A percentile compares a stretch with the other conserved stretches of the same genome.
phyloP scores from a whole-genome alignment of 495 filamentous ascomycete species.

The Polyplosphaeria fusca region DNA sequence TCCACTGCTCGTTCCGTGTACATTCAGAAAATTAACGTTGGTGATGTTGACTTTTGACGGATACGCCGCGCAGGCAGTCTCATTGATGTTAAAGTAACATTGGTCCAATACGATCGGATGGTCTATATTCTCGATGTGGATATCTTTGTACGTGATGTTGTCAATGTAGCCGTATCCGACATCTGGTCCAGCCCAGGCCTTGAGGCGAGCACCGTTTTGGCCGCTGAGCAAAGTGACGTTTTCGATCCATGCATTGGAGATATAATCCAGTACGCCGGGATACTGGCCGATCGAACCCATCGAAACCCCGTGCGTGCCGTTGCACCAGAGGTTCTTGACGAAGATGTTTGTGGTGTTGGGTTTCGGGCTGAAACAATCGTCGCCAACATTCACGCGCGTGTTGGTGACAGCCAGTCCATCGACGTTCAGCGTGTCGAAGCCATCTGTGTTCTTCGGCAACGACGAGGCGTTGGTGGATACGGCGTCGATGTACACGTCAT shows the following conservation, averaged over 20 bases:
- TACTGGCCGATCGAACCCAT: conserved; percentile 70
- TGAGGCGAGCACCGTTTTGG: conserved; percentile 65
- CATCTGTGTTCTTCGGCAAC: conserved; percentile 64
- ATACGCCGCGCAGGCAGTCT: conserved; percentile 58
- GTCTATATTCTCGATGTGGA: conserved; percentile 58
- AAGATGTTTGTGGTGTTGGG: conserved; percentile 71
- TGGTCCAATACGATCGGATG: conserved; percentile 63
- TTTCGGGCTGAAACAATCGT: conserved; percentile 75
- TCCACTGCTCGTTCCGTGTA: conserved; percentile 52
- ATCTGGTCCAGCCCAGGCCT: conserved; percentile 62
- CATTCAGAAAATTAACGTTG: conserved; percentile 39
- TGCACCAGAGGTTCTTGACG: conserved; percentile 66
- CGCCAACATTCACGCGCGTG: conserved; percentile 64
- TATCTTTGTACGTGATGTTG: conserved; percentile 57
- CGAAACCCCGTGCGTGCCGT: conserved; percentile 68
- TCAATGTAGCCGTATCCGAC: conserved; percentile 56
- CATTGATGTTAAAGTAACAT: conserved; percentile 63
- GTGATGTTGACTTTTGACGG: conserved; percentile 59
- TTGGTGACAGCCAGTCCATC: conserved; percentile 64
- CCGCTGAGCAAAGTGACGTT: conserved; percentile 66
- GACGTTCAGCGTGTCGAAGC: conserved; percentile 62
- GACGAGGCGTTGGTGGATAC: conserved; percentile 34
- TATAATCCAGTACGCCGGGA: conserved; percentile 54
- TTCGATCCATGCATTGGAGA: conserved; percentile 61
- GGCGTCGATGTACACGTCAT: conserved; percentile 61